These are phyloP conservation scores for Kregervanrija delftensis DNA, from an alignment of 805 yeast species.

Conservation along the genomic window DNA sequence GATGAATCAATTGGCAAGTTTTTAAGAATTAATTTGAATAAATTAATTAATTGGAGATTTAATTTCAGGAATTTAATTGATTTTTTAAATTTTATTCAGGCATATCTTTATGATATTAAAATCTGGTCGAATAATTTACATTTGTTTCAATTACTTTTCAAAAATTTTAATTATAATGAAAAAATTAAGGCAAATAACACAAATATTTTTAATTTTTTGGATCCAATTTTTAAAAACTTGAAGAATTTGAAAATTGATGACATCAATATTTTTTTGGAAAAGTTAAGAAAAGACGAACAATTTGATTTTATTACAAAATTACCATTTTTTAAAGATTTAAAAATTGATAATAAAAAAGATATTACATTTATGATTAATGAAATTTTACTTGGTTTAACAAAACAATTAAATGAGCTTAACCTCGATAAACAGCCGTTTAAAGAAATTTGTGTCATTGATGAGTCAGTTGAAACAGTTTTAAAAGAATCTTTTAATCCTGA, in stretches of 20 bases:
- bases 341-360: conserved; percentile 6
- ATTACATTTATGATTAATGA: conserved; percentile 9
- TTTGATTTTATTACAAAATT: conserved; percentile 15
- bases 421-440: conserved; percentile 26
- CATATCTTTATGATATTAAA: conserved; percentile 15
- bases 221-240: conserved; percentile 17
- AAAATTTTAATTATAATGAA: conserved; percentile 10
- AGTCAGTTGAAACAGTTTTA: conserved; percentile 22
- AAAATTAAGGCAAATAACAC: conserved; percentile 8
- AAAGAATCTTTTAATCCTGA: conserved; percentile 36
- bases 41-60: conserved; percentile 25
- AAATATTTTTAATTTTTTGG: conserved; percentile 14
- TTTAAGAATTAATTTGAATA: conserved; percentile 19
- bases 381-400: conserved; percentile 11
- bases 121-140: conserved; percentile 26
- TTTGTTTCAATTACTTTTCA: conserved; percentile 21
- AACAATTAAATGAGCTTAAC: conserved; percentile 19
- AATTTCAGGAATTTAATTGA: conserved; percentile 22
- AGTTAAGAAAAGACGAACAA: conserved; percentile 19
- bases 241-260: conserved; percentile 5
- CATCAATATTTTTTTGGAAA: conserved; percentile 15
- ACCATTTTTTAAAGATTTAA: conserved; percentile 4
- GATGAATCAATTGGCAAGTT: conserved; percentile 16
- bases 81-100: conserved; percentile 23
- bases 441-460: conserved; percentile 35